phyloP scores from a whole-genome alignment of 306 rosid genomes.

The cucumber (Cucumis sativus) region DNA sequence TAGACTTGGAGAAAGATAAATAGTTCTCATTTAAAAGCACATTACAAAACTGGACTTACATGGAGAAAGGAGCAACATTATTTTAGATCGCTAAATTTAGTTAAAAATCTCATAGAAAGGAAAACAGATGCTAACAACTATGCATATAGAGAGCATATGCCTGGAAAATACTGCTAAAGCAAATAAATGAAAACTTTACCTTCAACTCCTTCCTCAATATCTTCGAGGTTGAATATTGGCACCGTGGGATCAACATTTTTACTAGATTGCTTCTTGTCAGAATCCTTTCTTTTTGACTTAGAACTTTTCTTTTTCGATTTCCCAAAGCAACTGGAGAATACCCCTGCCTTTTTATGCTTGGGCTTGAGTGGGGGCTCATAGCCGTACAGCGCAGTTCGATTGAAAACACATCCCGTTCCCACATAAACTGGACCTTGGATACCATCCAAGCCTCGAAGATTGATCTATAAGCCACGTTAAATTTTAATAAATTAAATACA shows the following conservation, averaged over 20 bases:
- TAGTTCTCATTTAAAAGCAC: background rate
- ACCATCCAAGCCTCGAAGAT: slow-evolving; percentile 96
- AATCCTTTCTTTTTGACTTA: slow-evolving; percentile 62
- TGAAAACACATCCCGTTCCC: slow-evolving; percentile 97
- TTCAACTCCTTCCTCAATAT: slow-evolving; percentile 94
- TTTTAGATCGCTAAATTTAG: background rate
- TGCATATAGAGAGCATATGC: background rate
- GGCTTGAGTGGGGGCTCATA: slow-evolving; percentile 89
- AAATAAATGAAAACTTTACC: slow-evolving; percentile 30
- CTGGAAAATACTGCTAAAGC: background rate
- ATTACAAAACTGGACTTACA: background rate
- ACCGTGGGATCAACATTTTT: slow-evolving; percentile 74
- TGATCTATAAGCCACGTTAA: slow-evolving; percentile 38
- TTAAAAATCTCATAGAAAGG: background rate
- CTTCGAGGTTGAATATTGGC: slow-evolving; percentile 81
- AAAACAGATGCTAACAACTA: background rate
- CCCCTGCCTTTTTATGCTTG: slow-evolving; percentile 65
- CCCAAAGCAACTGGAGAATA: slow-evolving; percentile 58
- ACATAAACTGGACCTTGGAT: slow-evolving; percentile 98
- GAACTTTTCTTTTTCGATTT: slow-evolving; percentile 62
- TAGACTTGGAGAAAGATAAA: background rate
- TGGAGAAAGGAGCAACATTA: background rate
- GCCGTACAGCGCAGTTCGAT: slow-evolving; percentile 88
- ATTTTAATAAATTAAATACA: background rate
- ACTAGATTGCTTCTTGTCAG: slow-evolving; percentile 65